phyloP scores from a whole-genome alignment of 2,329 filamentous ascomycete genomes.

The Macrophomina phaseolina region DNA sequence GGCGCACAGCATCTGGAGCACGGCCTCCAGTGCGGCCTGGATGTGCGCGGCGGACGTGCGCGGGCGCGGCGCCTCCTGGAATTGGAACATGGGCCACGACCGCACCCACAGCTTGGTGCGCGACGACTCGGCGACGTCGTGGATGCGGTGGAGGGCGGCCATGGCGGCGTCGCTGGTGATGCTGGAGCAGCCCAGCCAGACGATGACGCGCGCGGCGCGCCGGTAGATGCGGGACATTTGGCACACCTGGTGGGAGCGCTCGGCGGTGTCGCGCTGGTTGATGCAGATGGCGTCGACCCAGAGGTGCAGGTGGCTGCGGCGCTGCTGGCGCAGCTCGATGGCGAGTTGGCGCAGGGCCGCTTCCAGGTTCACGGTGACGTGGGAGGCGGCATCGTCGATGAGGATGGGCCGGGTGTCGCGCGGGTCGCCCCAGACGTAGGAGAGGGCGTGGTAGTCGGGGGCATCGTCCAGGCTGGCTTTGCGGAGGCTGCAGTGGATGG shows the following conservation, averaged over 20 bases:
- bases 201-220: constrained; percentile 10
- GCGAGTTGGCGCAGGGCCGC: constrained; percentile 24
- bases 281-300: constrained; percentile 32
- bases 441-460: constrained; percentile 28
- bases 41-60: not conserved
- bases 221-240: constrained; percentile 29
- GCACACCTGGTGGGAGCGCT: constrained; percentile 27
- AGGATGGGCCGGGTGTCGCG: constrained; percentile 24
- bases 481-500: constrained; percentile 27
- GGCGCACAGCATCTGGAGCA: constrained; percentile 1
- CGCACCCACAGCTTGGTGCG: not conserved
- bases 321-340: constrained; percentile 12
- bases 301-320: constrained; percentile 10
- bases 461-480: constrained; percentile 24
- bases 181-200: constrained; percentile 32
- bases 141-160: constrained; percentile 25
- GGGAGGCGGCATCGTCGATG: constrained; percentile 20
- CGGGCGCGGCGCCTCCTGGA: not conserved
- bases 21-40: not conserved
- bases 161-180: constrained; percentile 28
- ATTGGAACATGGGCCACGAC: constrained; percentile 9
- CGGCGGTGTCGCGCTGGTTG: constrained; percentile 28
- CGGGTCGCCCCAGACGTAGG: constrained; percentile 31
- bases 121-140: not conserved
- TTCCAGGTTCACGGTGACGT: constrained; percentile 29